These are phyloP conservation scores for Pseudocercospora crystallina DNA, from an alignment of 2,329 filamentous ascomycete genomes.

Conservation along the genomic window DNA sequence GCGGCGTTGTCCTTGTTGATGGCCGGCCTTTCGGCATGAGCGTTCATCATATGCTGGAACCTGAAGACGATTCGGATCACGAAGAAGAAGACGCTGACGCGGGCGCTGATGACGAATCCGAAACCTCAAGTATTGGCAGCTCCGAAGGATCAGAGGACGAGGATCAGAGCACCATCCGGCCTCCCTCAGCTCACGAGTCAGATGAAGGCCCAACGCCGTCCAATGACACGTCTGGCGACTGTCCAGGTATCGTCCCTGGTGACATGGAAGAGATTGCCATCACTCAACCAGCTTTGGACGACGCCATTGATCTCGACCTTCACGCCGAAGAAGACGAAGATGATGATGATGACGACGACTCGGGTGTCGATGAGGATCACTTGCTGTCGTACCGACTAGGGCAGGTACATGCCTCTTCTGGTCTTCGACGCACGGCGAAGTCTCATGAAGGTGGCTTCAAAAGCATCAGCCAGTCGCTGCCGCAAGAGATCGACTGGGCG, in stretches of 20 bases:
- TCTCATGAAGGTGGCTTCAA: constrained; percentile 33
- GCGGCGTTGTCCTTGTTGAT: constrained; percentile 82
- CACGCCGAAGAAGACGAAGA: constrained; percentile 77
- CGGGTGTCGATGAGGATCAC: constrained; percentile 78
- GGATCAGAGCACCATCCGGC: constrained; percentile 42
- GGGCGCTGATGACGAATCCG: constrained; percentile 35
- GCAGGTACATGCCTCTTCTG: constrained; percentile 84
- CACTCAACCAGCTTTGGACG: constrained; percentile 85
- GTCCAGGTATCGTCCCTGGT: constrained; percentile 71
- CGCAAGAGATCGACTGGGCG: constrained; percentile 93
- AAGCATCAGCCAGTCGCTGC: constrained; percentile 63
- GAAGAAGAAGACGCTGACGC: constrained; percentile 43
- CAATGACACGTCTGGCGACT: constrained; percentile 57
- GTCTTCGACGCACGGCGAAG: constrained; percentile 63
- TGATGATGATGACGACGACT: constrained; percentile 67
- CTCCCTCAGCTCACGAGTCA: constrained; percentile 27
- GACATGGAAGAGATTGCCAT: constrained; percentile 76
- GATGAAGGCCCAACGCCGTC: constrained; percentile 19
- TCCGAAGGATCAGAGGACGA: constrained; percentile 63
- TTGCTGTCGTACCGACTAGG: constrained; percentile 78
- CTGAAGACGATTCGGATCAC: constrained; percentile 55
- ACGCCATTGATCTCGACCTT: constrained; percentile 66
- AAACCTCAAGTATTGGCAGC: constrained; percentile 33
- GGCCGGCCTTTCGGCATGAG: constrained; percentile 88
- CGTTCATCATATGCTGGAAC: constrained; percentile 91